Base-by-base conservation (phyloP, 2,329 filamentous ascomycete species). In the Dactylellina cionopaga region DNA sequence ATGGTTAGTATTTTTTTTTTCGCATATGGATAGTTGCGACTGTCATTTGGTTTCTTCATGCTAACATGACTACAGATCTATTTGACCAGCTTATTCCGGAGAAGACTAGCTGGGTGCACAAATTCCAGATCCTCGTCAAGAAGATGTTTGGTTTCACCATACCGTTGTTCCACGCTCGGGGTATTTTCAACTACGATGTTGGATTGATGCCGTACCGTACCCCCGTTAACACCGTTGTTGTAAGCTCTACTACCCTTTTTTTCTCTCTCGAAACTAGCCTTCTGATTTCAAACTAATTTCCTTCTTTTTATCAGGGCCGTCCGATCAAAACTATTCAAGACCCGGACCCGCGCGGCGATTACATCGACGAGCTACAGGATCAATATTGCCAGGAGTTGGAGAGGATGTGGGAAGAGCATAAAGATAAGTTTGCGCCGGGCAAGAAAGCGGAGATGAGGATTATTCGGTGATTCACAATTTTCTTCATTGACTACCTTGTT, bases 151-250 rank as follows among this genome's bases (percentile, higher is more conserved):
- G 96, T 55, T 99, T 97, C 78, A 98, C 95, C 0, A 85, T 98
- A 9, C 93, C 95, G 0, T 85, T 96, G 25, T 90, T 97, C 77
- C 92, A 96, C 80, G 94, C 93, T 5, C 27, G 68, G 17, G 94
- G 94, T 10, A 89, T 98, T 39, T 96, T 98, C 82, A 99, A 99
- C 80, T 98, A 99, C 79, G 95, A 99, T 80, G 92, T 97, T 11
- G 95, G 95, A 2, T 83, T 98, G 77, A 92, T 98, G 91, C 95
- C 95, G 0, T 98, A 97, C 80, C 88, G 95, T 10, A 85, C 89
- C 54, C 89, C 92, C 9, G 83, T 99, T 69, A 95, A 98, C 78
- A 87, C 97, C 49, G 93, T 99, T 10, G 66, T 72, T 37, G 68
- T 56, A 65, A 46, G 58, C 49, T 47, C 35, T 5, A 24, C 35